These are phyloP conservation scores for Boletus insuetus DNA, from an alignment of 768 basidiomycete species.

Conservation along the genomic window DNA sequence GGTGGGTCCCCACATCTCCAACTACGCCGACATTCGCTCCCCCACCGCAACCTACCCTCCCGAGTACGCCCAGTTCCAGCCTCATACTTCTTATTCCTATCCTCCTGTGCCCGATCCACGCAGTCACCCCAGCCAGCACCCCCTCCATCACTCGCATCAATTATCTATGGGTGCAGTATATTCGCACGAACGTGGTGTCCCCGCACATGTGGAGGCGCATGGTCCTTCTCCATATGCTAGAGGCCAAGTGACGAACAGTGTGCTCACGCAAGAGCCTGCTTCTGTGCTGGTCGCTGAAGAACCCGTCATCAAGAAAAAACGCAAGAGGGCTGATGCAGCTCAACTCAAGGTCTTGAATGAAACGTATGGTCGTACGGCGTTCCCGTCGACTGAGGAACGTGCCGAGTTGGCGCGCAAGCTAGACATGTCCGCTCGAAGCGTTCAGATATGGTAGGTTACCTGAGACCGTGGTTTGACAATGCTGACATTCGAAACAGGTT, in stretches of 20 bases:
- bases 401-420: constrained; percentile 68
- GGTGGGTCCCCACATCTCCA: constrained; percentile 35
- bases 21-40: constrained; percentile 51
- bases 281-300: constrained; percentile 47
- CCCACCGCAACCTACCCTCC: constrained; percentile 61
- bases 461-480: constrained; percentile 10
- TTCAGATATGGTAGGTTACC: constrained; percentile 72
- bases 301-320: constrained; percentile 82
- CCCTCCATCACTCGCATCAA: constrained; percentile 28
- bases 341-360: constrained; percentile 82
- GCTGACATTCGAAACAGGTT: constrained; percentile 53
- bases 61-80: constrained; percentile 48
- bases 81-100: constrained; percentile 33
- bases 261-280: constrained; percentile 34
- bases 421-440: constrained; percentile 81
- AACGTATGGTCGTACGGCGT: constrained; percentile 77
- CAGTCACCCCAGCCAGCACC: constrained; percentile 24
- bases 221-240: constrained; percentile 55
- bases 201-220: constrained; percentile 38
- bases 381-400: constrained; percentile 87
- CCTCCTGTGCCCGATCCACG: constrained; percentile 39
- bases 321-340: constrained; percentile 78
- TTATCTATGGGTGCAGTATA: constrained; percentile 27
- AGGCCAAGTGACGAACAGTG: constrained; percentile 29
- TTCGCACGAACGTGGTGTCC: constrained; percentile 34